Percentiles rank a stretch among this genome's conserved stretches.
phyloP scores from a whole-genome alignment of 345 rosid genomes.

The Salix purpurea region DNA sequence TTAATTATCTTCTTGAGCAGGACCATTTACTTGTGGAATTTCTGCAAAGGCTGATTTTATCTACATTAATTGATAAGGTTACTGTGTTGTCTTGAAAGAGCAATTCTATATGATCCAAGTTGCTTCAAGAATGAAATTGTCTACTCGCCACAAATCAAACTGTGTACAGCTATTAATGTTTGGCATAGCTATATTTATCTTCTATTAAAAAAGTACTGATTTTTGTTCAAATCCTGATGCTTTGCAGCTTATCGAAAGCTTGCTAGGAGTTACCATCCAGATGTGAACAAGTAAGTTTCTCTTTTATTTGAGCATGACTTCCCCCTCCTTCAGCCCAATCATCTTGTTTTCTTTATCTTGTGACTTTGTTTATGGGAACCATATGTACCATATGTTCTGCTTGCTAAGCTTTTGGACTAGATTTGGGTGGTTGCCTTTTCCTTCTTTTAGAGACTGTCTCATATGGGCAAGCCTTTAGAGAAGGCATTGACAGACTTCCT shows the following conservation, averaged over 20 bases:
- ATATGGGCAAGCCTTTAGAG: neutral
- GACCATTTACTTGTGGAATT: neutral
- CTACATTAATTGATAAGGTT: neutral
- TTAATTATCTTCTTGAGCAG: neutral
- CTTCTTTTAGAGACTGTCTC: neutral
- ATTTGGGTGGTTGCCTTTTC: neutral
- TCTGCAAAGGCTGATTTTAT: neutral
- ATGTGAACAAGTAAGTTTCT: slow-evolving; percentile 84
- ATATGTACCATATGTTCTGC: neutral
- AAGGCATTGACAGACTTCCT: neutral
- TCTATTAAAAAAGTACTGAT: neutral
- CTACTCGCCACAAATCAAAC: neutral
- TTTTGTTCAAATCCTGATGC: neutral
- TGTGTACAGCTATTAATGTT: neutral
- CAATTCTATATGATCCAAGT: neutral
- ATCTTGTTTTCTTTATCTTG: slow-evolving; percentile 1
- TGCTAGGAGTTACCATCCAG: slow-evolving; percentile 94
- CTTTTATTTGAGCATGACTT: slow-evolving; percentile 2
- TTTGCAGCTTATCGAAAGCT: slow-evolving; percentile 92
- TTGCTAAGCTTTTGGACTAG: neutral
- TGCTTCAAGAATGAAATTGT: neutral
- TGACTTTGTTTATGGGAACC: neutral
- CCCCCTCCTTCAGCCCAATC: neutral
- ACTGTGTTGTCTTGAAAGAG: neutral
- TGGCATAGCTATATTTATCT: neutral